Base-by-base conservation (phyloP, 2,329 filamentous ascomycete species). In the Beauveria medogensis region DNA sequence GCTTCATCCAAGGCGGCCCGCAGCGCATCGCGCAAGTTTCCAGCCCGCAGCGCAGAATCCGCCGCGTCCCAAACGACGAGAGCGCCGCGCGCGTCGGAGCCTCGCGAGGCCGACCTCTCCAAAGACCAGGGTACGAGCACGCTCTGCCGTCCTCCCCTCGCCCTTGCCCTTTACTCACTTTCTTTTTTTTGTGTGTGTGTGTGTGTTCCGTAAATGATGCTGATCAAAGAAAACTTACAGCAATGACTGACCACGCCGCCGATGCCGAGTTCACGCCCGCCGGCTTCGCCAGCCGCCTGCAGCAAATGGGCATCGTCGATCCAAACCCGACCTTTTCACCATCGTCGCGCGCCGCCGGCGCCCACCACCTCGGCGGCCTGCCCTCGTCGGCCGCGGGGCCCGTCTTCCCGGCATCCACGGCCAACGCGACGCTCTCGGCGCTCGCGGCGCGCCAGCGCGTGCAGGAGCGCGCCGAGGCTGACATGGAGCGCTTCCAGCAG, bases 251-350 rank as follows among this genome's bases (percentile, higher is more conserved):
- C 44, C 76, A 80, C 62, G 71, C 71, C 41, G 65, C 67, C 63
- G 74, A 78, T 61, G 75, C 78, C n/a, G 75, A 80, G 65, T 67
- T 69, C 41, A 64, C 72, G 20, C 71, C 74, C 50, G 68, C 73
- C n/a, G 77, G 72, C 63, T 84, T 82, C 69, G 78, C 81, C 9
- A 71, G 72, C 54, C 80, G 82, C 18, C 75, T 85, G 5, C 75
- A 75, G 28, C 71, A 80, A 63, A 82, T 85, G 77, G 82, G 82
- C 67, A 73, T 83, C 34, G 81, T 76, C 9, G 75, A 80, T 52
- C 81, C 82, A 5, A 81, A 79, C 64, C 81, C 82, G 34, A 82
- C 79, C 5, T 78, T 75, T 52, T 83, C 81, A 6, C 73, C 78
- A 26, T 82, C 80, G 2, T 83, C 81, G 8, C 80, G 73, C 2